Base-by-base conservation (phyloP, 176 grass and related monocot genomes). In the Oryza coarctata region DNA sequence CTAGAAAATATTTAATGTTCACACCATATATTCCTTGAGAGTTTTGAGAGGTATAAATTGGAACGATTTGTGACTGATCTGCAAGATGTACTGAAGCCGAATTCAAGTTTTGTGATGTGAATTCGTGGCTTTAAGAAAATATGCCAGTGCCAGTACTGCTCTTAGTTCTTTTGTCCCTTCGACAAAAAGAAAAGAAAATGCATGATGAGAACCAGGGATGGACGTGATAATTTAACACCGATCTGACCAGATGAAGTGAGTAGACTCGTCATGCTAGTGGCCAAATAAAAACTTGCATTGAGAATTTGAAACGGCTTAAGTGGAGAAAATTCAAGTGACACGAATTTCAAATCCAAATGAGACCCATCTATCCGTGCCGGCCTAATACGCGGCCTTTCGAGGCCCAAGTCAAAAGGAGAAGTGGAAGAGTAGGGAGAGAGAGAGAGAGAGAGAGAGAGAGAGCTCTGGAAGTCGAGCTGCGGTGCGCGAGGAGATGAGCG, bases 401-500 rank as follows among this genome's bases (percentile, higher is more conserved):
- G 27, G 87, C 82, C 82, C 77, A 89, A 20, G 20, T 13, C 63
- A 12, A 3, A 49, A n/a, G 38, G 6, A 28, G 0, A 31, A 52
- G 9, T 7, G 30, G 8, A 12, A 9, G 14, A 15, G 7, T n/a
- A 17, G 5, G 11, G 15, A 29, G 13, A 63, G 12, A 9, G 14
- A 15, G 7, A 17, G 5, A 15, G 15, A 29, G 13, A 63, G 79
- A 50, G 63, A 74, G 66, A 36, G 18, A 57, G 29, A 74, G 3
- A 64, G 25, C 44, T 88, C 41, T 61, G 12, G 89, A 70, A 73
- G 62, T 70, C 71, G 58, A 81, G 87, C 71, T 58, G 39, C 25
- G 55, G 18, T 22, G 55, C 30, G 81, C 26, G 79, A 77, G 45
- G 75, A 87, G 69, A 99, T 99, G 96, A 85, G 88, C 88, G 86